Evolutionary conservation across 306 rosid genomes (phyloP), one percentile per base, ranked within the genome.

Genomic region (Cyamopsis tetragonoloba): DNA sequence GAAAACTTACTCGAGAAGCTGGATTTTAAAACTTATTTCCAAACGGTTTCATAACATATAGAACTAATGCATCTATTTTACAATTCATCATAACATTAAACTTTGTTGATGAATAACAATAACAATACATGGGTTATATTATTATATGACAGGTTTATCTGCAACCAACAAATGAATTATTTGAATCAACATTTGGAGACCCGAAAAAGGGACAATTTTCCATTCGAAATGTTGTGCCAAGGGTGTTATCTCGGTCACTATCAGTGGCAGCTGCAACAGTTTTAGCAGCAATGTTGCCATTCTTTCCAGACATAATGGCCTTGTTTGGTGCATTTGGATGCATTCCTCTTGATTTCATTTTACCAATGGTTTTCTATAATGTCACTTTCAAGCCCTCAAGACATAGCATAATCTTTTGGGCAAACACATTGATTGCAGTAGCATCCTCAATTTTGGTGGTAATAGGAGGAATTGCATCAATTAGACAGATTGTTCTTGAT

Each of bases 251-350:
- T 18, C 79, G 96, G 66, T 89, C 98, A 22, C 24, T 82, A 2
- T 62, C 95, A 2, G 96, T 92, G 22, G 73, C 87, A 2, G 60
- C 67, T 26, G 96, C 85, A 2, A 85, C 95, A 3, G 5, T 63
- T 7, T 70, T 89, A 2, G 96, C 95, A 22, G 85, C 98, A 6
- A 89, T 92, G 98, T 27, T 92, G 24, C 96, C 98, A 41, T 89
- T 92, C 84, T 87, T 92, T 72, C 78, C 89, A 9, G 98, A 92
- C 72, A 68, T 92, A 63, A 82, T 78, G 88, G 88, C 98, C 13
- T 26, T 92, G 61, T 75, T 92, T 42, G 96, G 95, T 11, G 88
- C 96, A 58, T 84, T 92, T 73, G 98, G 90, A 10, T 85, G 48
- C 83, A 80, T 92, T 62, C 98, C 98, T 70, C 77, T 89, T 3